phyloP scores from a whole-genome alignment of 2,329 filamentous ascomycete genomes.

The Pseudohalonectria lignicola region DNA sequence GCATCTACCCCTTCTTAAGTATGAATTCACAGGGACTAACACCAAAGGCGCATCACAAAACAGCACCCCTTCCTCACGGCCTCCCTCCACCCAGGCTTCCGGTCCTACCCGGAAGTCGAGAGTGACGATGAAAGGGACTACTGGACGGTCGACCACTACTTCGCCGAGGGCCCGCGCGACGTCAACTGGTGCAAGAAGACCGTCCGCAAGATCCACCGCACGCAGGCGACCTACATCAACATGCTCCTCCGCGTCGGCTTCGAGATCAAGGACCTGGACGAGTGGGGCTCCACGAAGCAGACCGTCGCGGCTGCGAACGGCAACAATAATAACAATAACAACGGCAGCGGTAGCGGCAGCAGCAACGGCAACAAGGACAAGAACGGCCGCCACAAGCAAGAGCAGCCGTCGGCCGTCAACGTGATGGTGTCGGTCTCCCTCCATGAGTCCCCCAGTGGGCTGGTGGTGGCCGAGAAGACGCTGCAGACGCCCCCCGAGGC shows the following conservation, averaged over 20 bases:
- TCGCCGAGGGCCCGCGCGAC: slow-evolving; percentile 26
- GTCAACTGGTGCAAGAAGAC: slow-evolving; percentile 29
- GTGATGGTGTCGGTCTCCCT: too few relatives aligned
- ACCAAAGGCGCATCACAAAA: too few relatives aligned
- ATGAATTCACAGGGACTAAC: too few relatives aligned
- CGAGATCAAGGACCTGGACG: slow-evolving; percentile 23
- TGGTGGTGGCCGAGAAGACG: not conserved
- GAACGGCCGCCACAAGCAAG: too few relatives aligned
- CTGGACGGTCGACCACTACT: slow-evolving; percentile 30
- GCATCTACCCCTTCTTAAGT: not conserved
- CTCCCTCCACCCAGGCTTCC: slow-evolving; percentile 19
- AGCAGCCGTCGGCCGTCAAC: too few relatives aligned
- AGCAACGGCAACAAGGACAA: not conserved
- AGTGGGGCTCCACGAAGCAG: slow-evolving; percentile 21
- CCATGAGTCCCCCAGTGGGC: too few relatives aligned
- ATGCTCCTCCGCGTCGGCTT: slow-evolving; percentile 23
- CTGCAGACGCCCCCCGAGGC: slow-evolving; percentile 5
- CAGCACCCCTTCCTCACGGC: slow-evolving; percentile 32
- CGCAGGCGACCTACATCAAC: slow-evolving; percentile 27
- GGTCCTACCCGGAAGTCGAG: not conserved
- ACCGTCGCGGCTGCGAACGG: too few relatives aligned
- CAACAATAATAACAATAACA: too few relatives aligned
- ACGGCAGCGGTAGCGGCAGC: too few relatives aligned
- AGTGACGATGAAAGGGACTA: slow-evolving; percentile 16
- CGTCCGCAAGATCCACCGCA: slow-evolving; percentile 34